Evolutionary conservation across 495 filamentous ascomycete genomes (phyloP), one percentile per base, ranked within the genome.

Genomic region (Bathelium albidoporum): DNA sequence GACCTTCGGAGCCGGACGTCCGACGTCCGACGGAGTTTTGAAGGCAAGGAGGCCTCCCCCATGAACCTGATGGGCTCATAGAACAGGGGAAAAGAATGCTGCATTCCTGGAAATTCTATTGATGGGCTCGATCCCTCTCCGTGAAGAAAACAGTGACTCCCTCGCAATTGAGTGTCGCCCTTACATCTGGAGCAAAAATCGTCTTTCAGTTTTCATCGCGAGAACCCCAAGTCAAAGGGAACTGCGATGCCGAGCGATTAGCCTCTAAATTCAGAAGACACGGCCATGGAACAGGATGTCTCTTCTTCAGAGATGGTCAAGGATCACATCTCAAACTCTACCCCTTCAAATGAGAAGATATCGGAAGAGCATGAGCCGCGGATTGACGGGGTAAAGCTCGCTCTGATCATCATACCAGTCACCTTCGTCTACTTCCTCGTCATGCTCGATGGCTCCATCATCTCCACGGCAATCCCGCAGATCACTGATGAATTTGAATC

Each of bases 401-500:
- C 28, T 16, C 18, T 53, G 11, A 66, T 73, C 32, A 64, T 73
- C 0, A 64, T 44, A 28, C 59, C 65, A 20, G 64, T 71, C 29
- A 73, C 66, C 16, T 20, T 74, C 59, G 63, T 70, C 7, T 73
- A 71, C 65, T 73, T 69, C 55, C 67, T 73, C 11, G 62, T 73
- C 43, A 67, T 74, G 53, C 70, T 74, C 41, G 72, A 74, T 53
- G 58, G 68, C 52, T 61, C 70, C 16, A 65, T 73, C 59, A 66
- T 73, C 59, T 59, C 53, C n/a, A 72, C 67, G 1, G 73, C 73
- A 1, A 74, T 63, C 24, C 73, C 73, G 7, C 61, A 53, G 22
- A 74, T 75, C 59, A 75, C 72, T 10, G 65, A 63, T 28, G 60
- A 72, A 16, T 75, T 75, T 53, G 39, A 75, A 55, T 72, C 73